These are phyloP conservation scores for Macrophomina tecta DNA, from an alignment of 2,329 filamentous ascomycete genomes.

Conservation along the genomic window DNA sequence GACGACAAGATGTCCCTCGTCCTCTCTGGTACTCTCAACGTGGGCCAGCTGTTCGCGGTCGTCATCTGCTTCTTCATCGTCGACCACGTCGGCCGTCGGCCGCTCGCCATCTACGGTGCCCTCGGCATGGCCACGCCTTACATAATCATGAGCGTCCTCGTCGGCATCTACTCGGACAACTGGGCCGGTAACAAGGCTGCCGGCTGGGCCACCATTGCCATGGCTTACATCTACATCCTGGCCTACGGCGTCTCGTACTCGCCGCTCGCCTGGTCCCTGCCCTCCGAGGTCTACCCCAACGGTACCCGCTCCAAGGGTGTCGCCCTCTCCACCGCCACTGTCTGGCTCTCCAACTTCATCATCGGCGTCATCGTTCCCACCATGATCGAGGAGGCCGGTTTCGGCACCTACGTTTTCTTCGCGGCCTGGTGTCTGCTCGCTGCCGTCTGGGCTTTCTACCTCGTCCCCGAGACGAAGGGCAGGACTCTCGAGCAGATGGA, in stretches of 20 bases:
- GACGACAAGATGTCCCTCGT: constrained; percentile 39
- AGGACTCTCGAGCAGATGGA: constrained; percentile 46
- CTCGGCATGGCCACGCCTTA: constrained; percentile 45
- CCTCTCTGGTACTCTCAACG: constrained; percentile 44
- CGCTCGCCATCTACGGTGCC: constrained; percentile 30
- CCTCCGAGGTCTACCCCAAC: constrained; percentile 29
- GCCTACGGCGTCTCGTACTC: constrained; percentile 57
- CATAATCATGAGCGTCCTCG: constrained; percentile 59
- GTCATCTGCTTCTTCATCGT: constrained; percentile 31
- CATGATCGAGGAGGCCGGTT: constrained; percentile 63
- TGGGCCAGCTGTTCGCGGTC: constrained; percentile 40
- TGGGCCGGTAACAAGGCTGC: constrained; percentile 58
- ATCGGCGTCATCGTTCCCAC: constrained; percentile 69
- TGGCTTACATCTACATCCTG: constrained; percentile 60
- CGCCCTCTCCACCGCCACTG: constrained; percentile 66
- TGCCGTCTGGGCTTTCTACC: constrained; percentile 43
- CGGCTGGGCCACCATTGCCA: constrained; percentile 58
- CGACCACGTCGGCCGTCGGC: constrained; percentile 33
- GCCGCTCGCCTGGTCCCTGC: constrained; percentile 41
- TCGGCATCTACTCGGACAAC: constrained; percentile 58
- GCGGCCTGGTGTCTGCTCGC: constrained; percentile 44
- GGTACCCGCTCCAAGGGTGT: constrained; percentile 44
- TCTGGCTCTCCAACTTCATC: constrained; percentile 70
- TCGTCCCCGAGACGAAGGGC: constrained; percentile 44
- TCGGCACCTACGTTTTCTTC: constrained; percentile 50